Evolutionary conservation across 352 stramenopile species (phyloP), one percentile per base, ranked within the genome.

Genomic region (Pelagophyceae sp.): DNA sequence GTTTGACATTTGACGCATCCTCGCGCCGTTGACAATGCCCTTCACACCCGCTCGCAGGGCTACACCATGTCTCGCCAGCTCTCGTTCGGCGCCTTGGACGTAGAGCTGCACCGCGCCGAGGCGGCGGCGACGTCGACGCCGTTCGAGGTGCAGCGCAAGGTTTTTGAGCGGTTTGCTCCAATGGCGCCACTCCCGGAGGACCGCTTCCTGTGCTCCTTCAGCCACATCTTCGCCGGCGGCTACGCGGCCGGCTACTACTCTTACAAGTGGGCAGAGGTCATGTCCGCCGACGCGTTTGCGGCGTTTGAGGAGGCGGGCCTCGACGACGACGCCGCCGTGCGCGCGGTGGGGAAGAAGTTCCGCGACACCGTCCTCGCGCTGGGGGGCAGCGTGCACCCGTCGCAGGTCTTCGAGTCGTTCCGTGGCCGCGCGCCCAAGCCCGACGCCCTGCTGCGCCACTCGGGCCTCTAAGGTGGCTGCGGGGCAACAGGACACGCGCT

Each of bases 171-270:
- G 81, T 97, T 89, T 80, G 92, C 91, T 27, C 91, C 97, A 25
- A 81, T 96, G 72, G 83, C 87, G 76, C 94, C 94, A 35, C 86
- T 99, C 1, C 80, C 86, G 54, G 93, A 98, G 77, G 94, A 99
- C 85, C 86, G 94, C 45, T 99, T 98, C 84, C 85, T 99, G n/a
- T 98, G 94, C 82, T 93, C 91, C 45, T 99, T 99, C 83, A 88
- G 84, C 38, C 96, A 99, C 84, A 99, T 99, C 78, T 99, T 99
- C 82, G 96, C 93, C 0, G 95, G 95, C 0, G 94, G 95, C 45
- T 99, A 99, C 82, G 89, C 93, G n/a, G 94, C 95, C 11, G 95
- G 95, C 33, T 99, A 98, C 84, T 98, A 98, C 85, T 92, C 83
- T 78, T 97, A 94, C 81, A 98, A 97, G 81, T 99, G 94, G 93